These are phyloP conservation scores for Populus davidiana DNA, from an alignment of 345 rosid genomes.

Conservation along the genomic window DNA sequence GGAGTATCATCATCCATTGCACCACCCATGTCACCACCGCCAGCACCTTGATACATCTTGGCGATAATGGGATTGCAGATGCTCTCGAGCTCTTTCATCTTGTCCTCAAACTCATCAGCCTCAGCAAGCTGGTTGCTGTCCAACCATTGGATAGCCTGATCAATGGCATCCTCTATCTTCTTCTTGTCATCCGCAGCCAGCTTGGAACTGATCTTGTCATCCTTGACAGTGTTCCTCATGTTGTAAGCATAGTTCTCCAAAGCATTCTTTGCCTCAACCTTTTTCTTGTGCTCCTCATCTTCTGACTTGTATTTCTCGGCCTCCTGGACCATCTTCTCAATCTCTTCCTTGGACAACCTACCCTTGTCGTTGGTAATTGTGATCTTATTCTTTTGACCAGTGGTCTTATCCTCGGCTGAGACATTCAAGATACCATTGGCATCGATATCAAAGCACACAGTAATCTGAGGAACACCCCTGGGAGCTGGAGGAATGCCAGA, in stretches of 20 bases:
- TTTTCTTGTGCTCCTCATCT: constrained; percentile 33
- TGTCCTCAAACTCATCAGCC: constrained; percentile 29
- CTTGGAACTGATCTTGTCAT: constrained; percentile 26
- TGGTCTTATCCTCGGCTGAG: constrained; percentile 34
- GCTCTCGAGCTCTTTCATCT: constrained; percentile 27
- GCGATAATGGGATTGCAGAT: constrained; percentile 31
- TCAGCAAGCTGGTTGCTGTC: constrained; percentile 26
- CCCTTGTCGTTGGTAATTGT: constrained; percentile 33
- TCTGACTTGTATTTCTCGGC: constrained; percentile 28
- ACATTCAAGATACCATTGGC: constrained; percentile 38
- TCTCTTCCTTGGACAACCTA: constrained; percentile 27
- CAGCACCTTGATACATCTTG: constrained; percentile 29
- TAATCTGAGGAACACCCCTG: constrained; percentile 44
- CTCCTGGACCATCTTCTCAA: constrained; percentile 31
- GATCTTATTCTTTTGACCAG: constrained; percentile 32
- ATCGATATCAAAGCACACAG: constrained; percentile 37
- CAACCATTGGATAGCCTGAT: constrained; percentile 26
- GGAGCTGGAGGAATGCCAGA: constrained; percentile 46
- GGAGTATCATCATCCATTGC: constrained; percentile 27
- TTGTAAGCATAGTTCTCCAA: constrained; percentile 27
- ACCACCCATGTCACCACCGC: constrained; percentile 15
- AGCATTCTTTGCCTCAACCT: constrained; percentile 27
- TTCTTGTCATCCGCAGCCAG: constrained; percentile 26
- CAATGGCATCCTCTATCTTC: constrained; percentile 32
- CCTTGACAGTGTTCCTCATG: constrained; percentile 25